Evolutionary conservation across 2,329 filamentous ascomycete genomes (phyloP), one percentile per base, ranked within the genome.

Genomic region (Phoma sp.): DNA sequence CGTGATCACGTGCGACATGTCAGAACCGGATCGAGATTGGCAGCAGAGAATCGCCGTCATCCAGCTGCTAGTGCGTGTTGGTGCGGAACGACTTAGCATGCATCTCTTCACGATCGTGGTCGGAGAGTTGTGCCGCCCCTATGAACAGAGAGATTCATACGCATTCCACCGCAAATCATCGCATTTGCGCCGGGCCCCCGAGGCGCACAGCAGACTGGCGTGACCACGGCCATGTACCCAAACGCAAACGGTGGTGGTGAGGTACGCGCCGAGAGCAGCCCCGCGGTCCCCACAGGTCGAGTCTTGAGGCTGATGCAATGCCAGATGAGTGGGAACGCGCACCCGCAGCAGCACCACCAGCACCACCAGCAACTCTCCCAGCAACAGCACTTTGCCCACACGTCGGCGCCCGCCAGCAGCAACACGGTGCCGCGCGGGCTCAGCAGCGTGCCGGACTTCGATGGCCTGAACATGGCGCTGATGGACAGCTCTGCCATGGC

Each of bases 401-500:
- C 24, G 24, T 5, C 32, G 18, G 18, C 18, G 18, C 18, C 18
- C 18, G 18, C 18, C 38, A 41, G 5, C 3, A 23, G 5, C 9
- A 4, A 9, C 23, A 47, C 25, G 27, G 35, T 33, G 13, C 25
- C 44, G 23, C 33, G 2, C 23, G 7, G 23, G 7, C 43, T 32
- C 44, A 32, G 25, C 62, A 56, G 64, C 62, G 58, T 24, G 55
- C 3, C 25, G 54, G 59, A 35, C 56, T 69, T 50, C 43, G 65
- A 68, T 57, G 59, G 61, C 14, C 61, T 79, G 55, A 6, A 29
- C 32, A 33, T 49, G 39, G 33, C 51, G 13, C 52, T 49, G 44
- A 47, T 44, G 29, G 45, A 54, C 44, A 44, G 51, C 44, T 75
- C 79, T 59, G 75, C 77, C 65, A 74, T 81, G 51, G 77, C 79